Evolutionary conservation across 352 stramenopile species (phyloP).

Genomic region (Albugo laibachii): DNA sequence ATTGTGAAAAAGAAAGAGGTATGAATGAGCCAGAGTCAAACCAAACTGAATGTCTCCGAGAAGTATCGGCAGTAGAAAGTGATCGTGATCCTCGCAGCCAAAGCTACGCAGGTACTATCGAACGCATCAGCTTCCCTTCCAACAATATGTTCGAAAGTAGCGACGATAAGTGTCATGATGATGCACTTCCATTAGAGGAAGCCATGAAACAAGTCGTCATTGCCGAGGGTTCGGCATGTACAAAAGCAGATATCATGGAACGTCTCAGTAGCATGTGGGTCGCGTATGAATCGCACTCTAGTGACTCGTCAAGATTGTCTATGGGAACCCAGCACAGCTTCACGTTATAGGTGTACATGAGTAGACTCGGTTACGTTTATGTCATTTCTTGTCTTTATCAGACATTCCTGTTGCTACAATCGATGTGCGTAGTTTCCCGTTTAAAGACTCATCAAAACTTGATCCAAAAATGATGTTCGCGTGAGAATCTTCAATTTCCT

Average conservation of each 20-base stretch:
- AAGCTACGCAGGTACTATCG: neutral
- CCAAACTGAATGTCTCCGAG: too few relatives aligned
- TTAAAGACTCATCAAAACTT: conserved; percentile 63
- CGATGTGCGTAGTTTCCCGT: conserved; percentile 68
- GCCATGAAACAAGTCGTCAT: conserved; percentile 67
- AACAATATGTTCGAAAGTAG: neutral
- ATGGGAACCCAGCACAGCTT: too few relatives aligned
- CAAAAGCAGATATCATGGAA: conserved; percentile 54
- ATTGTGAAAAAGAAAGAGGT: too few relatives aligned
- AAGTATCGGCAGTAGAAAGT: too few relatives aligned
- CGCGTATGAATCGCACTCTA: conserved; percentile 15
- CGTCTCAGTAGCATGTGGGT: conserved; percentile 67
- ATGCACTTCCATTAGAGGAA: conserved; percentile 39
- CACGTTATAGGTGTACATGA: too few relatives aligned
- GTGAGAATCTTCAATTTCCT: conserved; percentile 73
- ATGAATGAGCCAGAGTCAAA: too few relatives aligned
- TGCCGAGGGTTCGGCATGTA: conserved; percentile 22
- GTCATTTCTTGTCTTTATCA: conserved; percentile 50
- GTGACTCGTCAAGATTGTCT: too few relatives aligned
- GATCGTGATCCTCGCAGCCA: neutral
- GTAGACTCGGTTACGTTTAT: too few relatives aligned
- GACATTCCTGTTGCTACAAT: conserved; percentile 74
- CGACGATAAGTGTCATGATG: conserved; percentile 26
- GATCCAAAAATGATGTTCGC: conserved; percentile 81
- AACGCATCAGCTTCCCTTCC: neutral